Conservation (phyloP, 2,329 filamentous ascomycete genomes). For the Allantophomopsis lycopodina region DNA sequence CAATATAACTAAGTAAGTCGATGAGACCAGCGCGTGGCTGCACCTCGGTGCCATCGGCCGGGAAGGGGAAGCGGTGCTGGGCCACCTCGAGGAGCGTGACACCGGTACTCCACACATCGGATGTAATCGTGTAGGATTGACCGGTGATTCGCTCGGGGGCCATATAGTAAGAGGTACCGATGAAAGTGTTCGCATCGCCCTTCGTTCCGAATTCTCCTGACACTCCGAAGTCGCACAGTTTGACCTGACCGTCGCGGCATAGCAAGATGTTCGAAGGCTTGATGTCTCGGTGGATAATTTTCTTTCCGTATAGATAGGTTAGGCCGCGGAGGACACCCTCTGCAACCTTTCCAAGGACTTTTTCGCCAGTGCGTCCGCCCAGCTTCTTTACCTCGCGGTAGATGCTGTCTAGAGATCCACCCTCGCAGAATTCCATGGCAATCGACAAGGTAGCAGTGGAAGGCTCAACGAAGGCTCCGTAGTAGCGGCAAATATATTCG, state of each 20-base stretch:
- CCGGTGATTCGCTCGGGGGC: conserved; percentile 95
- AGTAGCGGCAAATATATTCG: conserved; percentile 93
- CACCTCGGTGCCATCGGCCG: conserved; percentile 90
- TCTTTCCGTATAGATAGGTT: conserved; percentile 87
- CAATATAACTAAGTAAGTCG: conserved; percentile 93
- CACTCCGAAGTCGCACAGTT: conserved; percentile 96
- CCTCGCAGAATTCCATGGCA: conserved; percentile 98
- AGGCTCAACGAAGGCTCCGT: conserved; percentile 91
- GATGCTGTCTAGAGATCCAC: conserved; percentile 88
- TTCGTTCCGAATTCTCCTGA: conserved; percentile 97
- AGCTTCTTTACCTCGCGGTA: conserved; percentile 96
- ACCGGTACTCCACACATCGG: conserved; percentile 94
- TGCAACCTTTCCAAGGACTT: conserved; percentile 91
- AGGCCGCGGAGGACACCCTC: conserved; percentile 88
- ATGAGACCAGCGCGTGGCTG: conserved; percentile 87
- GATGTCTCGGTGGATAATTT: conserved; percentile 98
- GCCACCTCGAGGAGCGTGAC: conserved; percentile 98
- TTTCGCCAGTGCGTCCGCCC: conserved; percentile 88
- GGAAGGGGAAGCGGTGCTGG: conserved; percentile 96
- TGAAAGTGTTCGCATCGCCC: conserved; percentile 96
- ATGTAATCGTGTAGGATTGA: conserved; percentile 96
- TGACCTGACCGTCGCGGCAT: conserved; percentile 84
- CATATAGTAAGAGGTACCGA: conserved; percentile 99
- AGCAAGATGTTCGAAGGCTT: conserved; percentile 96
- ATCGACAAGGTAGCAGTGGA: conserved; percentile 96